phyloP scores from a whole-genome alignment of 331 rosid species.

The Malus hybrid region DNA sequence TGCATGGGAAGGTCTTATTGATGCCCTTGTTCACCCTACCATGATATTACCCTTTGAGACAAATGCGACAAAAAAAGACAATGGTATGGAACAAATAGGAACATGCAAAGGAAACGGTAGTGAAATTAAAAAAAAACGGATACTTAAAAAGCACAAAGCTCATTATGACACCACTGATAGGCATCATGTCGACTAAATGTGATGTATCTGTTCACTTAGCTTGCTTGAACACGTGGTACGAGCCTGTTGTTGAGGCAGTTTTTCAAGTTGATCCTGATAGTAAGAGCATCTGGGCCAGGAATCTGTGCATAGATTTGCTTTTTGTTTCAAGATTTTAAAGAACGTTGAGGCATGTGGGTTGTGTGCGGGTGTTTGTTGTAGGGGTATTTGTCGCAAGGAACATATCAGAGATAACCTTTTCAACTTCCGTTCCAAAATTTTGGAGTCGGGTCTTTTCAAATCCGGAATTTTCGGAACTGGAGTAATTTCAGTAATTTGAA shows the following conservation, averaged over 20 bases:
- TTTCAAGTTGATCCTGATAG: constrained; percentile 55
- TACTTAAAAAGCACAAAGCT: constrained; percentile 63
- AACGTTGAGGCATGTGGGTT: too few species aligned
- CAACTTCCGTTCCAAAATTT: too few species aligned
- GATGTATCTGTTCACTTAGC: constrained; percentile 60
- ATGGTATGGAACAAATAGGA: constrained; percentile 17
- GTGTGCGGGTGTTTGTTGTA: too few species aligned
- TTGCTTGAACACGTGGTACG: constrained; percentile 76
- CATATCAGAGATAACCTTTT: too few species aligned
- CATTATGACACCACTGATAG: constrained; percentile 76
- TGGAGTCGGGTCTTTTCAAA: too few species aligned
- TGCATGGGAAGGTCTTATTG: constrained; percentile 86
- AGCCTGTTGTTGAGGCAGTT: constrained; percentile 59
- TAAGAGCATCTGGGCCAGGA: constrained; percentile 58
- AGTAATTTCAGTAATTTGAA: too few species aligned
- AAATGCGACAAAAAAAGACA: constrained; percentile 20
- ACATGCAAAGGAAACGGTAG: constrained; percentile 11
- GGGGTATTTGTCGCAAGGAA: too few species aligned
- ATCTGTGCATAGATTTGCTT: constrained; percentile 49
- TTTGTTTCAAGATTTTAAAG: too few species aligned
- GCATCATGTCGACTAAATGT: constrained; percentile 57
- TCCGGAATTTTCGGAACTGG: too few species aligned
- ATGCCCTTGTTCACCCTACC: constrained; percentile 59
- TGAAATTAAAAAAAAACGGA: constrained; percentile 35
- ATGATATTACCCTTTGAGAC: constrained; percentile 14